A percentile compares a stretch with the other conserved stretches of the same genome.
Evolutionary conservation across 75 land plant species (phyloP).

Genomic region (Sequoia sempervirens): DNA sequence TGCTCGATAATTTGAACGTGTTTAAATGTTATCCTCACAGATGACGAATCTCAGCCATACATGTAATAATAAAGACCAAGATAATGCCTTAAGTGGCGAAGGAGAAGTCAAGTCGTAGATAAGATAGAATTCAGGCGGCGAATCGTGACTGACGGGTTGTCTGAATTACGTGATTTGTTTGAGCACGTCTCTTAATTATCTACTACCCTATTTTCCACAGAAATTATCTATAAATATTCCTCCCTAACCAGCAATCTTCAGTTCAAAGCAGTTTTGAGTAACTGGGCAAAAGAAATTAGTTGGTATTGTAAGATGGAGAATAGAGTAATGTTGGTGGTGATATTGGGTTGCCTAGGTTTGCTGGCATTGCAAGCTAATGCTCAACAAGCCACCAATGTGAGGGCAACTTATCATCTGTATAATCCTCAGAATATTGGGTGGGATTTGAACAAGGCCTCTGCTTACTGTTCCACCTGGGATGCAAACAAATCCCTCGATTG

Average conservation of each 20-base stretch:
- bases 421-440: slow-evolving; percentile 9
- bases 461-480: slow-evolving; percentile 12
- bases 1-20: too few relatives aligned
- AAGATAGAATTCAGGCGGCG: too few relatives aligned
- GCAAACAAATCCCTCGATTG: background rate
- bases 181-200: background rate
- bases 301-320: background rate
- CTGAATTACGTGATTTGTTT: background rate
- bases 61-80: too few relatives aligned
- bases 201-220: background rate
- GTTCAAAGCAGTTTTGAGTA: background rate
- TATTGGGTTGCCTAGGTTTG: background rate
- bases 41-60: too few relatives aligned
- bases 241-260: background rate
- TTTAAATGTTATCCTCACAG: too few relatives aligned
- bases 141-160: too few relatives aligned
- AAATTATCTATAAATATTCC: background rate
- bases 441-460: slow-evolving; percentile 4
- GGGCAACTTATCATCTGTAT: slow-evolving; percentile 6
- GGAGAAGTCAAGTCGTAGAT: too few relatives aligned
- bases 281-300: too few relatives aligned
- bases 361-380: background rate
- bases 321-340: background rate
- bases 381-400: slow-evolving; percentile 2
- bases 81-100: too few relatives aligned